A percentile compares a stretch with the other conserved stretches of the same genome.
Evolutionary conservation across 768 basidiomycete genomes (phyloP).

Genomic region (Pilatotrama ljubarskyi): DNA sequence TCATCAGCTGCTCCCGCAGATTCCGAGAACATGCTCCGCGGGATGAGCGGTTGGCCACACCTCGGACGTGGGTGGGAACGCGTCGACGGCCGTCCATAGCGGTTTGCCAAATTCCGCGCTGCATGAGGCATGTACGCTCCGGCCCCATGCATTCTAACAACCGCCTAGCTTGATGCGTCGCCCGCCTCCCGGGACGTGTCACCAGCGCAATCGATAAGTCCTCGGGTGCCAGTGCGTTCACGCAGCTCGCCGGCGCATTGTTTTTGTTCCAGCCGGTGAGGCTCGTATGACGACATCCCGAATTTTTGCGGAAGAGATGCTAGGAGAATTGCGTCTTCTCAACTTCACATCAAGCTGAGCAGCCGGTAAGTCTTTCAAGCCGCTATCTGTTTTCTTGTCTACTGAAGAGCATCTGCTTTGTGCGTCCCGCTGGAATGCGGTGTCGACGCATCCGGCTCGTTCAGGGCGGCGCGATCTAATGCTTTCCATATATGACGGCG

Average conservation of each 20-base stretch:
- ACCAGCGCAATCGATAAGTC: constrained; percentile 15
- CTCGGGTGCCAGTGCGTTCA: neutral
- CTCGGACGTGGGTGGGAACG: constrained; percentile 3
- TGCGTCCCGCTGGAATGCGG: neutral
- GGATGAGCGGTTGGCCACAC: neutral
- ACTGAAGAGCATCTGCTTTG: neutral
- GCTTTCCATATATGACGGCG: constrained; percentile 24
- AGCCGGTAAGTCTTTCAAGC: constrained; percentile 2
- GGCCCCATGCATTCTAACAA: neutral
- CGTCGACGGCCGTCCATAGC: neutral
- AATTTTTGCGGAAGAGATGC: neutral
- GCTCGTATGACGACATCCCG: neutral
- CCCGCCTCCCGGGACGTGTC: neutral
- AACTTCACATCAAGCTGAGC: neutral
- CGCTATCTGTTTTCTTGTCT: neutral
- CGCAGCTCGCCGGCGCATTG: neutral
- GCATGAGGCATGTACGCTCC: constrained; percentile 18
- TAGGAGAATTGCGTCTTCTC: neutral
- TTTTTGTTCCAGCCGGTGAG: constrained; percentile 6
- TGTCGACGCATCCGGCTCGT: neutral
- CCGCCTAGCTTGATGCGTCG: neutral
- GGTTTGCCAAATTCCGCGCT: constrained; percentile 1
- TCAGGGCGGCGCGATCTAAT: constrained; percentile 29
- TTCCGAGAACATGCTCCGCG: constrained; percentile 2
- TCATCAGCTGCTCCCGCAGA: constrained; percentile 1